Base-by-base conservation (phyloP, 805 yeast species). In the Candida verbasci region DNA sequence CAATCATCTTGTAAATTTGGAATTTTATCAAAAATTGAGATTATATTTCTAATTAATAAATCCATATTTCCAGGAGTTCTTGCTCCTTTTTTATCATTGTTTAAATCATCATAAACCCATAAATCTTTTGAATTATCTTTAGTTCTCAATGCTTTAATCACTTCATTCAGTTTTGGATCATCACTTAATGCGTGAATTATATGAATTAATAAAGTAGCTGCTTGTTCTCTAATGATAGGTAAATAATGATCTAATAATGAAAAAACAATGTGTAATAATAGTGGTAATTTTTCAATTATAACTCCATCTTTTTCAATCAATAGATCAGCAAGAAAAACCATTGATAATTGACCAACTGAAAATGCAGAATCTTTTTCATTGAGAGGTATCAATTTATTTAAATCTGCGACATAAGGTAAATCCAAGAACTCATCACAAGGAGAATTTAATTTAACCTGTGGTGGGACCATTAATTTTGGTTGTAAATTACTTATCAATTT, bases 391-490 rank as follows among this genome's bases (percentile, higher is more conserved):
- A 85, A 58, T 14, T 66, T 65, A 58, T 80, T 69, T 14, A 88
- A 63, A 49, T 87, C 74, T 0, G 95, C 94, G 41, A 85, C 72
- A 52, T 87, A 88, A 0, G 95, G 94, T 40, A 80, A 72, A 17
- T 52, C 50, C 4, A 36, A 24, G 11, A 12, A 14, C 5, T 40
- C 36, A 20, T 38, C 30, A 4, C 2, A 31, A 36, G 8, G 35
- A n/a, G 37, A 24, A 14, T n/a, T 6, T 14, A 31, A 24, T 16
- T 42, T 37, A 6, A 54, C 50, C 24, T 69, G 74, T 16, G 80
- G 77, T 1, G 96, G 96, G n/a, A 93, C 80, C 94, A 91, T 87
- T 4, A 81, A 70, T 46, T 80, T 83, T 2, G 97, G 97, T 46
- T 84, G 85, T 30, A 93, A 63, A 46, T 85, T 82, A 4, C 66